These are phyloP conservation scores for Kwoniella dejecticola DNA, from an alignment of 768 basidiomycete genomes.

Conservation along the genomic window DNA sequence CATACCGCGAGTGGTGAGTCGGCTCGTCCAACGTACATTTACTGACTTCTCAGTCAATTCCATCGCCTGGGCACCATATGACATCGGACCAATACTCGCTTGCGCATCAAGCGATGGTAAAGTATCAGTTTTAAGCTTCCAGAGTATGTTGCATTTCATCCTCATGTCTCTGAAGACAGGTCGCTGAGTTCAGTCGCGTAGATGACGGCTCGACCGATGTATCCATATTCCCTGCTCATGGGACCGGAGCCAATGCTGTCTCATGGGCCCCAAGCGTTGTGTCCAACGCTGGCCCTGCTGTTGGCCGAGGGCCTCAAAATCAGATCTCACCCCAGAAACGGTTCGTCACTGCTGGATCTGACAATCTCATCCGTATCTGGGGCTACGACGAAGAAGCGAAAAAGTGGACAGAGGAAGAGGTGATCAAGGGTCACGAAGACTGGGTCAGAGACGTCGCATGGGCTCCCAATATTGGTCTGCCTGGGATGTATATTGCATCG, in stretches of 20 bases:
- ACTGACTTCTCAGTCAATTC: conserved; percentile 75
- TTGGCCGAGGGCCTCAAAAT: conserved; percentile 51
- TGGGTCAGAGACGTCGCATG: conserved; percentile 99
- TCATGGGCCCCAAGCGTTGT: conserved; percentile 94
- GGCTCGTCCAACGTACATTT: neutral
- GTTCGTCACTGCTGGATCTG: conserved; percentile 94
- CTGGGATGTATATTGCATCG: conserved; percentile 91
- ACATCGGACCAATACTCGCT: conserved; percentile 92
- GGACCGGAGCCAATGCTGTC: conserved; percentile 94
- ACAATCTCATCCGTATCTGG: conserved; percentile 95
- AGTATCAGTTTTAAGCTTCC: conserved; percentile 92
- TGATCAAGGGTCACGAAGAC: conserved; percentile 86
- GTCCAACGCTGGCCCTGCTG: conserved; percentile 8
- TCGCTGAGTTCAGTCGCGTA: conserved; percentile 51
- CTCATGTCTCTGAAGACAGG: neutral
- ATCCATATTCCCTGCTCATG: conserved; percentile 91
- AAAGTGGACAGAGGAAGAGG: conserved; percentile 88
- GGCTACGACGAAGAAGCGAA: conserved; percentile 81
- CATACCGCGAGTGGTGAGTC: conserved; percentile 87
- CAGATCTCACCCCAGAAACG: conserved; percentile 71
- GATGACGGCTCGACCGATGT: conserved; percentile 97
- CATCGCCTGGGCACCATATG: conserved; percentile 98
- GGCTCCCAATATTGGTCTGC: conserved; percentile 95
- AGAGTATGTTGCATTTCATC: conserved; percentile 66
- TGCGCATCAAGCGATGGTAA: conserved; percentile 98